Percentiles rank a stretch among this genome's conserved stretches.
Conservation (phyloP, 2,329 filamentous ascomycete genomes). For the Trichoderma pleuroti region DNA sequence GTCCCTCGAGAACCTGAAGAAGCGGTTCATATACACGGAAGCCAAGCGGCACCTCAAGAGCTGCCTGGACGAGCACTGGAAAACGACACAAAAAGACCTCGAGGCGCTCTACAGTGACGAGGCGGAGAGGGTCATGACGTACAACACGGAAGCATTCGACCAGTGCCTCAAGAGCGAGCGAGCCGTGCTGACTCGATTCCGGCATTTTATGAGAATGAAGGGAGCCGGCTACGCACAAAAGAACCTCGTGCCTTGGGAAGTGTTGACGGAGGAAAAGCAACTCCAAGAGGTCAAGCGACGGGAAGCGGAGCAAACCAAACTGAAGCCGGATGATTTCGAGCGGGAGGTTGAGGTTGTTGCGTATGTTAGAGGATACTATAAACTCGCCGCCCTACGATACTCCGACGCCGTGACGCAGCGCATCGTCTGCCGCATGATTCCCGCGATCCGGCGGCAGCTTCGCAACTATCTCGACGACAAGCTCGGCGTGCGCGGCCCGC, state of each 20-base stretch:
- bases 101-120: constrained; percentile 51
- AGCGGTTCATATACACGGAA: constrained; percentile 49
- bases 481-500: constrained; percentile 38
- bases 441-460: constrained; percentile 40
- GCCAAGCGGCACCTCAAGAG: constrained; percentile 41
- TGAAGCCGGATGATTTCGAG: constrained; percentile 56
- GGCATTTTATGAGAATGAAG: constrained; percentile 49
- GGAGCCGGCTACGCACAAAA: constrained; percentile 32
- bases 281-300: constrained; percentile 42
- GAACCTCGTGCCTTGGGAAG: constrained; percentile 39
- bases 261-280: constrained; percentile 48
- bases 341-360: constrained; percentile 59
- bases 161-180: constrained; percentile 46
- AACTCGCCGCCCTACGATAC: constrained; percentile 62
- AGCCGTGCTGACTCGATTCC: constrained; percentile 43
- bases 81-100: constrained; percentile 38
- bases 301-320: constrained; percentile 40
- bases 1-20: constrained; percentile 46
- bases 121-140: constrained; percentile 53
- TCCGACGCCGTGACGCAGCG: constrained; percentile 52
- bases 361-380: constrained; percentile 66
- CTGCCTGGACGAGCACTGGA: constrained; percentile 42
- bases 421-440: constrained; percentile 48
- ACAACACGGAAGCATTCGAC: constrained; percentile 48
- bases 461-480: constrained; percentile 42